phyloP scores from a whole-genome alignment of 495 filamentous ascomycete genomes.

The Saxophila tyrrhenica region DNA sequence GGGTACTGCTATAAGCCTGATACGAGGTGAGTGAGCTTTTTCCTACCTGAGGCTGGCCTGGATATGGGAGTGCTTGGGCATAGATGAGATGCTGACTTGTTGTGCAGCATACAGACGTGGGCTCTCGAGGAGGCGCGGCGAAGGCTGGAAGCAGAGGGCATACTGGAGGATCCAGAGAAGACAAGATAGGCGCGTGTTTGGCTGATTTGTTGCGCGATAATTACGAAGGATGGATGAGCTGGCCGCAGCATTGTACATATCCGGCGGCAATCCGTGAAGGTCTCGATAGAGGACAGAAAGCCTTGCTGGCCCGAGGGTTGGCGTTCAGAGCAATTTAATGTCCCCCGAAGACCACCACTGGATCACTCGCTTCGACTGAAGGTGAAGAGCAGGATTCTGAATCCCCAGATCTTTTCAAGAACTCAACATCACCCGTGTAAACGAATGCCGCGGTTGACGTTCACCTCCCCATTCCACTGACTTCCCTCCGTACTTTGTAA shows the following conservation, averaged over 20 bases:
- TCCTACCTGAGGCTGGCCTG: not conserved
- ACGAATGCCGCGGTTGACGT: no score
- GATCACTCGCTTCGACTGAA: no score
- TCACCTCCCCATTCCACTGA: no score
- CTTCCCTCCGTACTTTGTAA: no score
- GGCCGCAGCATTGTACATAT: not conserved
- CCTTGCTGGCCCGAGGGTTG: no score
- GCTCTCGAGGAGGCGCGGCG: constrained; percentile 91
- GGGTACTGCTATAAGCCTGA: constrained; percentile 96
- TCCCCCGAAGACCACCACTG: no score
- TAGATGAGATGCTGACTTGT: constrained; percentile 10
- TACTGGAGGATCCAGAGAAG: constrained; percentile 62
- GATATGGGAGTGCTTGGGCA: not conserved
- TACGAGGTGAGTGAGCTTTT: constrained; percentile 68
- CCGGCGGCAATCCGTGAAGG: no score
- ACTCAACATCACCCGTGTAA: no score
- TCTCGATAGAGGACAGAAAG: no score
- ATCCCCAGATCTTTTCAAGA: no score
- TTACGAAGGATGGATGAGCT: not conserved
- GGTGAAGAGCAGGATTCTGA: no score
- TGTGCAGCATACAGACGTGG: constrained; percentile 90
- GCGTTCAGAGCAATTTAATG: no score
- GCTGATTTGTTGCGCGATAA: not conserved
- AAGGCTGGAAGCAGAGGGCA: constrained; percentile 87
- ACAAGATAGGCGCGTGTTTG: constrained; percentile 1